Base-by-base conservation (phyloP, 805 yeast species). In the Candida nanaspora region DNA sequence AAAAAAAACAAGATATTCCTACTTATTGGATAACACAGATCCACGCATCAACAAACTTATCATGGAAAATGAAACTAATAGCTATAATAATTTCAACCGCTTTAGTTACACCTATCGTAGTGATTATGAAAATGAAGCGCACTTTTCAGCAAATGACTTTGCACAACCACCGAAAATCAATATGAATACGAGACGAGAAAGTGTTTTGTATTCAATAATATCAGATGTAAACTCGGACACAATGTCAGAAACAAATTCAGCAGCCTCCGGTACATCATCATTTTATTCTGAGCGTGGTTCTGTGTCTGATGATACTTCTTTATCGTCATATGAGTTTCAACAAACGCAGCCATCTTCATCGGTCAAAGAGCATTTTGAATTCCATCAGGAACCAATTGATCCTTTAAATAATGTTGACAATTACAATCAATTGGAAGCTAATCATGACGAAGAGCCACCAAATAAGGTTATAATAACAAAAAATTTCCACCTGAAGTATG, bases 181-280 rank as follows among this genome's bases (percentile, higher is more conserved):
- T 18, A 31, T 4, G 11, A 18, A 18, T 19, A 7, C 15, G 10
- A 40, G 36, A 23, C 40, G 48, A 33, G 48, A 39, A 32, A 49
- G 53, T 22, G 37, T 51, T 2, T 36, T 51, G 20, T 45, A 43
- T n/a, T 41, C 52, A 10, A 47, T 51, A 11, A 31, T 51, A 25
- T 51, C 41, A 13, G 47, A 49, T 33, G 15, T 30, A 6, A 27
- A 40, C 13, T 43, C 43, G n/a, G 40, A 31, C n/a, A 37, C 40
- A 27, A 13, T 10, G 6, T 27, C 30, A 46, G 40, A 14, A 38
- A n/a, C n/a, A n/a, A n/a, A n/a, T n/a, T 26, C 29, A 36, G 37
- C 11, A 23, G 26, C 11, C 11, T 23, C 26, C n/a, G n/a, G n/a
- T n/a, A n/a, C n/a, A n/a, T n/a, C n/a, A 15, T 30, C 33, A 6